phyloP scores from a whole-genome alignment of 345 rosid species.

The Murraya koenigii region DNA sequence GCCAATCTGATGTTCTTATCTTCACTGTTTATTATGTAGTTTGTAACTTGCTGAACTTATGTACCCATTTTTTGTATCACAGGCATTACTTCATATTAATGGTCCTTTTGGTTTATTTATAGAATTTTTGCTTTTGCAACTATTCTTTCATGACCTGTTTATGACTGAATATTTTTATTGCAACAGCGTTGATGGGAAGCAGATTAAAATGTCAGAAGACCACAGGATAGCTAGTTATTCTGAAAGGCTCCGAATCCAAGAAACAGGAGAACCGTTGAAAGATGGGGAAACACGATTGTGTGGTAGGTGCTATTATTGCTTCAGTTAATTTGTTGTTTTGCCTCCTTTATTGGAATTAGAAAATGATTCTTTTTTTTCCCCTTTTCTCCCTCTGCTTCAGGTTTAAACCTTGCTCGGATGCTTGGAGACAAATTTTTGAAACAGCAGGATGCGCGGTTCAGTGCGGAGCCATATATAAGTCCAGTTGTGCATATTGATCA shows the following conservation, averaged over 20 bases:
- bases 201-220: slow-evolving; percentile 85
- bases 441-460: slow-evolving; percentile 82
- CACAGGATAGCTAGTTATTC: slow-evolving; percentile 69
- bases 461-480: slow-evolving; percentile 85
- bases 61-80: background rate
- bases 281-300: slow-evolving; percentile 76
- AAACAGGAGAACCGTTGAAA: slow-evolving; percentile 66
- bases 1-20: background rate
- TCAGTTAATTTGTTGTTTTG: background rate
- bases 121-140: background rate
- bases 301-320: slow-evolving; percentile 40
- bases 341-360: background rate
- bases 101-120: background rate
- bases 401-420: slow-evolving; percentile 91
- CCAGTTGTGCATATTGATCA: slow-evolving; percentile 56
- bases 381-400: slow-evolving; percentile 31
- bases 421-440: slow-evolving; percentile 97
- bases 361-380: background rate
- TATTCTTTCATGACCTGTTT: slow-evolving; percentile 14
- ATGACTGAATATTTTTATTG: slow-evolving; percentile 23
- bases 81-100: background rate
- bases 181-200: slow-evolving; percentile 71
- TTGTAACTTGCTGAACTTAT: background rate
- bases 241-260: slow-evolving; percentile 67
- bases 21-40: background rate